Base-by-base conservation (phyloP, 768 basidiomycete species). In the Dacryopinax spathularia region DNA sequence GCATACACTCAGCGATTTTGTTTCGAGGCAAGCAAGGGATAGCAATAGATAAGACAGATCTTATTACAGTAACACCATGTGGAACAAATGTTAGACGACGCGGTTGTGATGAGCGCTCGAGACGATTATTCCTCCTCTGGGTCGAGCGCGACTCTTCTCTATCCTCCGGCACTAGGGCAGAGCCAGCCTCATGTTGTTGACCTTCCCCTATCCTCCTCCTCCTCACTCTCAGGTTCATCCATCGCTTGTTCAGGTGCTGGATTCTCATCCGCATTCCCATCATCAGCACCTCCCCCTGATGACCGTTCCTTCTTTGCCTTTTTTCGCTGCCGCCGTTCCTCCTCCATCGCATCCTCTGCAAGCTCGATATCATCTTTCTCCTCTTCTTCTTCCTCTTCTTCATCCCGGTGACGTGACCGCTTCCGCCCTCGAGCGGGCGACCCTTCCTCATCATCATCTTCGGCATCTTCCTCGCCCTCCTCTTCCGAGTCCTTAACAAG, bases 401-500 rank as follows among this genome's bases (percentile, higher is more conserved):
- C 72, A 6, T 6, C 18, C 39, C 5, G 39, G 7, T n/a, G n/a
- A 18, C 39, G 39, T 22, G 39, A 5, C 22, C 74, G 73, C 59
- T 75, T 77, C 60, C 64, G 72, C 75, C 63, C 73, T 76, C 63
- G 41, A 36, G 1, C 67, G 39, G 60, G 34, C 56, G 22, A 62
- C 36, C 27, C 39, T 64, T 61, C 41, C 64, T 56, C 36, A 35
- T 60, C 59, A 22, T 76, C 80, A 12, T 70, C 78, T 48, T 69
- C 68, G 10, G 69, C 73, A 18, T 69, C 72, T 2, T 87, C 87
- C 29, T 87, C 86, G 39, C 31, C 48, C 5, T 56, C 48, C 48
- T 89, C 88, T 18, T 84, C 84, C 22, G 81, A 79, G 67, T 90
- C 89, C 15, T 86, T 84, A 12, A 91, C 90, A 31, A 92, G 77